phyloP scores from a whole-genome alignment of 768 basidiomycete species.

The Russula earlei region DNA sequence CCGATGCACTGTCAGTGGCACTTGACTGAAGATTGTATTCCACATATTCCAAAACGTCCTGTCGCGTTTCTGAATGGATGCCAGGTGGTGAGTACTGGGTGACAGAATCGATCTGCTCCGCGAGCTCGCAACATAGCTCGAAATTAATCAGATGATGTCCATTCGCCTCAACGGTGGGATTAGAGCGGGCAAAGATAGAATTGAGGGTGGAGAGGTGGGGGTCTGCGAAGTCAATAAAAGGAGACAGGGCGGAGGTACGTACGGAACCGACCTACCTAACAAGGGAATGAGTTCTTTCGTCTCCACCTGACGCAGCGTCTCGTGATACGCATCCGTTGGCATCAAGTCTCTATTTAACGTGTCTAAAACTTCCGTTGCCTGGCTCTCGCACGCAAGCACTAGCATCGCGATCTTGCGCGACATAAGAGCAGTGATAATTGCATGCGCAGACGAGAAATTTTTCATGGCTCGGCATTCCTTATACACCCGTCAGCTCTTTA shows the following conservation, averaged over 20 bases:
- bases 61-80: background rate
- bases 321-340: background rate
- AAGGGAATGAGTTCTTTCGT: constrained; percentile 4
- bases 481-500: background rate
- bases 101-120: constrained; percentile 4
- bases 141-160: constrained; percentile 6
- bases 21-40: constrained; percentile 2
- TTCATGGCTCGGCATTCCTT: background rate
- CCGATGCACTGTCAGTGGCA: background rate
- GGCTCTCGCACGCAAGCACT: constrained; percentile 6
- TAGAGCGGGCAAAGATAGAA: background rate
- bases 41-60: background rate
- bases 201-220: background rate
- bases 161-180: background rate
- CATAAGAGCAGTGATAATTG: background rate
- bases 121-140: background rate
- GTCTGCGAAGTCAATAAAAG: background rate
- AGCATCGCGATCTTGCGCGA: background rate
- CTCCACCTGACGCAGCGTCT: background rate
- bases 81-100: background rate
- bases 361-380: background rate
- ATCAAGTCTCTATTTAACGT: background rate
- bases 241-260: background rate
- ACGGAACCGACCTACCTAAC: background rate
- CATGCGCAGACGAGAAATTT: constrained; percentile 1